Base-by-base conservation (phyloP, 371 early-diverging fungal genomes). In the Blakeslea trispora region DNA sequence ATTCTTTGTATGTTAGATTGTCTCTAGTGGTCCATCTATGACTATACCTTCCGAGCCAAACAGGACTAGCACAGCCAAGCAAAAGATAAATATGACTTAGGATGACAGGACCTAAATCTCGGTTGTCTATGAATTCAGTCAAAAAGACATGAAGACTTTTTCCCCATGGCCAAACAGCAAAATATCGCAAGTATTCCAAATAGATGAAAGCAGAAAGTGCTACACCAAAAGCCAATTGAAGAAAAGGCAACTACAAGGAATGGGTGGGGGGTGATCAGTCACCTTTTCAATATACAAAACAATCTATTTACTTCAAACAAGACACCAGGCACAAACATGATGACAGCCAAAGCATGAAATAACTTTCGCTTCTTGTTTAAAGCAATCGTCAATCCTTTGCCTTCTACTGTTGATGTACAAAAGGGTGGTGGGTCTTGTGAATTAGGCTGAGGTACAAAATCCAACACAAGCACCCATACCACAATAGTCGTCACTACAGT, bases 71-170 rank as follows among this genome's bases (percentile, higher is more conserved):
- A 66, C 97, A 96, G 1, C 97, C 97, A 15, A 93, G 39, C 14
- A 97, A 63, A 18, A 97, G 72, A 59, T 94, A 95, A 32, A 96
- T 71, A 60, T 97, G 97, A 24, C 92, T 87, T 9, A 95, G 69
- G n/a, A 97, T 89, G 23, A 88, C 83, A 0, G 86, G 83, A 5
- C 90, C 90, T 0, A 85, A 66, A 61, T 97, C 97, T 15, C 91
- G 85, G 37, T 81, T 77, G 59, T 96, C 94, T 23, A 91, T 72
- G 61, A 96, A 97, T 32, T 81, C 81, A 18, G 78, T 72, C 59
- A 94, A 58, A 58, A 94, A 95, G 13, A 71, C 57, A 43, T 90
- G 83, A 1, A 97, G 74, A 35, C 64, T 68, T n/a, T 74, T 73
- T 10, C 89, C 89, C 51, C 84, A 71, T 0, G 93, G 91, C 61